phyloP scores from a whole-genome alignment of 306 rosid species.

The Quercus cerris region DNA sequence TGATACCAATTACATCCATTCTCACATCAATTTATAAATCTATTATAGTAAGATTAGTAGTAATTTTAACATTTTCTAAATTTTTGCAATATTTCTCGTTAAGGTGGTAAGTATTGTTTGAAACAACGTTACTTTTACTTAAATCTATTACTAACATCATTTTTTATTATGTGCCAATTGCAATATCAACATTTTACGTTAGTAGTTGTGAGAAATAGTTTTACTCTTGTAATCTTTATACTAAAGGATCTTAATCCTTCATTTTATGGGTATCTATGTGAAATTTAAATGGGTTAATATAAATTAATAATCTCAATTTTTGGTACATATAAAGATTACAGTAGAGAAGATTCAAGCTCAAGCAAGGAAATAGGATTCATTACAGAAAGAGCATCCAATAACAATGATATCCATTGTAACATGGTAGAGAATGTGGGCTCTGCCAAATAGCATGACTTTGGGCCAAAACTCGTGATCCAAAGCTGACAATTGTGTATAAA shows the following conservation, averaged over 20 bases:
- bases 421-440: neutral
- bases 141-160: no score
- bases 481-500: neutral
- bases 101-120: no score
- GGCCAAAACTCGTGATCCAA: neutral
- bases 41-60: no score
- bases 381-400: neutral
- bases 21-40: no score
- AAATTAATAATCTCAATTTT: neutral
- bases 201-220: neutral
- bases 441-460: neutral
- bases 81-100: no score
- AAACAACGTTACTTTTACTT: no score
- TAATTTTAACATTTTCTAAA: no score
- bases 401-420: neutral
- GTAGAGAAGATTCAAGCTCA: neutral
- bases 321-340: no score
- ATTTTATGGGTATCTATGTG: neutral
- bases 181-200: no score
- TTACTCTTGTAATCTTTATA: neutral
- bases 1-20: no score
- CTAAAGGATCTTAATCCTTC: neutral
- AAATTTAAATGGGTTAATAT: neutral
- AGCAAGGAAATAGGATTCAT: neutral
- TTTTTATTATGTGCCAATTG: no score